These are phyloP conservation scores for Sarocladium kiliense DNA, from an alignment of 2,329 filamentous ascomycete genomes.

Conservation along the genomic window DNA sequence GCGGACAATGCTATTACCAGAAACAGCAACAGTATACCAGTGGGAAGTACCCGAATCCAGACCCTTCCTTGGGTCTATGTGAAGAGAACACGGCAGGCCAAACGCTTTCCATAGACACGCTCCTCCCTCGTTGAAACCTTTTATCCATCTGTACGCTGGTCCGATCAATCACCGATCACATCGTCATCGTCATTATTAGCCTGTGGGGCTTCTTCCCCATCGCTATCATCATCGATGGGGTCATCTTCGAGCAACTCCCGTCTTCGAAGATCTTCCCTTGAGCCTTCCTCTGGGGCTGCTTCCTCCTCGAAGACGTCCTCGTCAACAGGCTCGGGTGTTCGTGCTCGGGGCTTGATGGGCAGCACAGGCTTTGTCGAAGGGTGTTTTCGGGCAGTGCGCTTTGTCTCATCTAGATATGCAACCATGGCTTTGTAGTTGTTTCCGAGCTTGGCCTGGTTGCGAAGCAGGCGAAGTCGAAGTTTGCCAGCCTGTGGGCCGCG, in stretches of 20 bases:
- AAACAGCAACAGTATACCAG: neutral
- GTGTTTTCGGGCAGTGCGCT: slow-evolving; percentile 6
- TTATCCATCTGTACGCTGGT: neutral
- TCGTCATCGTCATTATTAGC: slow-evolving; percentile 34
- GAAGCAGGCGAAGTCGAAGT: slow-evolving; percentile 65
- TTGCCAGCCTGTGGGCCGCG: slow-evolving; percentile 54
- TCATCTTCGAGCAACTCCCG: slow-evolving; percentile 51
- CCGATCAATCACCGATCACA: slow-evolving; percentile 38
- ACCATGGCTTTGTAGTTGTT: slow-evolving; percentile 82
- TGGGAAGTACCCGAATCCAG: neutral
- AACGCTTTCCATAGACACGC: slow-evolving; percentile 3
- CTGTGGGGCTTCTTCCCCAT: slow-evolving; percentile 24
- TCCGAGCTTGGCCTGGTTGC: slow-evolving; percentile 78
- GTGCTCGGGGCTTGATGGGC: slow-evolving; percentile 9
- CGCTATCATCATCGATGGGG: slow-evolving; percentile 29
- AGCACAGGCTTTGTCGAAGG: slow-evolving; percentile 15
- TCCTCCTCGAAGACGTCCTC: slow-evolving; percentile 44
- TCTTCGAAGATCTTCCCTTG: slow-evolving; percentile 50
- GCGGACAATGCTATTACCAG: neutral
- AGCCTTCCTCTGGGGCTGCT: slow-evolving; percentile 52
- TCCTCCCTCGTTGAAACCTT: neutral
- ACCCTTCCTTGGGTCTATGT: neutral
- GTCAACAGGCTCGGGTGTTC: slow-evolving; percentile 37
- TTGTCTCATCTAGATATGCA: slow-evolving; percentile 64
- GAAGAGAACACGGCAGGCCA: neutral